A percentile compares a stretch with the other conserved stretches of the same genome.
Evolutionary conservation across 208 protist genomes (phyloP).

Genomic region (Phytomonas francai): DNA sequence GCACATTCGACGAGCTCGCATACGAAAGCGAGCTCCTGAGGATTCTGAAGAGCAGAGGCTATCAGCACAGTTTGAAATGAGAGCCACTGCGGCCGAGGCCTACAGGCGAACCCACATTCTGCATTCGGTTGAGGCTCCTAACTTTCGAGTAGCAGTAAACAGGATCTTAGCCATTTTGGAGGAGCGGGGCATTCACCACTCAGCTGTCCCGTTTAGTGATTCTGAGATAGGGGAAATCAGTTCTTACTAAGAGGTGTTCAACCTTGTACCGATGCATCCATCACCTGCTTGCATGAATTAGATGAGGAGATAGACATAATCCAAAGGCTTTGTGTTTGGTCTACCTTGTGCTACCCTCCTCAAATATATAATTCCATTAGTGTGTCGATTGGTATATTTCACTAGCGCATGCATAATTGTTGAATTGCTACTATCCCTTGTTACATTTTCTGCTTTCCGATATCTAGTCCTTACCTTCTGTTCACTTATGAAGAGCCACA

Average conservation of each 20-base stretch:
- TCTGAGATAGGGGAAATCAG: slow-evolving; percentile 20
- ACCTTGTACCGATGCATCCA: too few relatives aligned
- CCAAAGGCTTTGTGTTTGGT: too few relatives aligned
- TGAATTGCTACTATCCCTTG: too few relatives aligned
- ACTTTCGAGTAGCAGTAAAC: slow-evolving; percentile 46
- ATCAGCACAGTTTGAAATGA: slow-evolving; percentile 37
- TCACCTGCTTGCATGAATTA: too few relatives aligned
- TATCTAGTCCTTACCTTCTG: too few relatives aligned
- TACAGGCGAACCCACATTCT: slow-evolving; percentile 41
- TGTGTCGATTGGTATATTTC: too few relatives aligned
- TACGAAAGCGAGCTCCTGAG: slow-evolving; percentile 41
- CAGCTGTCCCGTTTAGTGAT: slow-evolving; percentile 26
- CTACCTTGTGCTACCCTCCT: too few relatives aligned
- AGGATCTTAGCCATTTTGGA: slow-evolving; percentile 29
- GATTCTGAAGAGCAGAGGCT: slow-evolving; percentile 57
- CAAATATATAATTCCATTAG: too few relatives aligned
- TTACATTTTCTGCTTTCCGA: too few relatives aligned
- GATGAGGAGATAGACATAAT: too few relatives aligned
- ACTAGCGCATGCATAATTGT: too few relatives aligned
- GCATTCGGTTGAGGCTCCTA: slow-evolving; percentile 23
- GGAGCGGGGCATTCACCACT: slow-evolving; percentile 15
- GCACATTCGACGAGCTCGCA: slow-evolving; percentile 36
- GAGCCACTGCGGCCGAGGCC: slow-evolving; percentile 37
- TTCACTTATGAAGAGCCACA: too few relatives aligned
- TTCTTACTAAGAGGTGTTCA: background rate